A percentile compares a stretch with the other conserved stretches of the same genome.
Evolutionary conservation across 192 early-diverging fungal genomes (phyloP).

Genomic region (Martensiomyces pterosporus): DNA sequence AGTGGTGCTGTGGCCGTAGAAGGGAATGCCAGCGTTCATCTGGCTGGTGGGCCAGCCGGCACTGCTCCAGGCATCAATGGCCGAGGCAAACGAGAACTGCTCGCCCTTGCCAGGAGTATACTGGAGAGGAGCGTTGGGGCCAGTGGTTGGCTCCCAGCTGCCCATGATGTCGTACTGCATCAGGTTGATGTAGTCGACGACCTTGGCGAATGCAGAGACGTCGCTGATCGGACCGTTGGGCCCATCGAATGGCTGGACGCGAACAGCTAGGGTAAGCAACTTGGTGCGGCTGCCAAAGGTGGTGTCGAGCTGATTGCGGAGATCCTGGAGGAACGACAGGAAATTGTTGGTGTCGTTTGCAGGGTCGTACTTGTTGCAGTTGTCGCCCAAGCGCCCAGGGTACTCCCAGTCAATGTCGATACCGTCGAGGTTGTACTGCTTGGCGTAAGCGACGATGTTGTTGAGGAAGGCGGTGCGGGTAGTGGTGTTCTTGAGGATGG

Average conservation of each 20-base stretch:
- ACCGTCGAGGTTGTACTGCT: constrained; percentile 51
- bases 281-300: constrained; percentile 42
- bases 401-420: constrained; percentile 63
- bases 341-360: constrained; percentile 60
- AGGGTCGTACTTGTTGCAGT: constrained; percentile 51
- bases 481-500: constrained; percentile 39
- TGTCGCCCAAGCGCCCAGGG: constrained; percentile 57
- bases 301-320: constrained; percentile 50
- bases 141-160: constrained; percentile 49
- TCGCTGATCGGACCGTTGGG: constrained; percentile 46
- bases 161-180: constrained; percentile 63
- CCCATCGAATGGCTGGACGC: constrained; percentile 55
- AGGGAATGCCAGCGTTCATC: constrained; percentile 54
- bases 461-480: constrained; percentile 26
- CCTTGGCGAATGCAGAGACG: constrained; percentile 53
- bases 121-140: constrained; percentile 56
- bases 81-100: constrained; percentile 28
- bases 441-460: constrained; percentile 32
- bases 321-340: constrained; percentile 53
- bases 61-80: constrained; percentile 46
- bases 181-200: constrained; percentile 59
- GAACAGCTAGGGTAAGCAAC: constrained; percentile 59
- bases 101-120: constrained; percentile 5
- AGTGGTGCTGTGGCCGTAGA: constrained; percentile 51
- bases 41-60: constrained; percentile 54